A percentile compares a stretch with the other conserved stretches of the same genome.
These are phyloP conservation scores for Cornus kousa DNA, from an alignment of 148 eudicot species.

Conservation along the genomic window DNA sequence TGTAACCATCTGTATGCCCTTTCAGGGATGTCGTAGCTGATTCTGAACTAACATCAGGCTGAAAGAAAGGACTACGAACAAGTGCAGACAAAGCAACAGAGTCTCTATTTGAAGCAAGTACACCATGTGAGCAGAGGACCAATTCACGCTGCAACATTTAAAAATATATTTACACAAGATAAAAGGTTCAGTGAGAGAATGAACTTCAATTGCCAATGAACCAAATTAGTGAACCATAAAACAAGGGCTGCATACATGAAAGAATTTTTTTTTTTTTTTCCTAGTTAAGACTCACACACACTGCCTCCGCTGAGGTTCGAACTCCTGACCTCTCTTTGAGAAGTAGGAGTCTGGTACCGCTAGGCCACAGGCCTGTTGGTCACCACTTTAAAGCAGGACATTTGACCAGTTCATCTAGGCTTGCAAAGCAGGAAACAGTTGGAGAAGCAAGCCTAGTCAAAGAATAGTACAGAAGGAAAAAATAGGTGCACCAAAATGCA, in stretches of 20 bases:
- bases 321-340: too few species aligned
- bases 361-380: too few species aligned
- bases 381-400: neutral
- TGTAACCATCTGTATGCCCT: constrained; percentile 62
- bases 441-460: neutral
- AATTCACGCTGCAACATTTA: constrained; percentile 76
- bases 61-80: constrained; percentile 56
- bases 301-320: too few species aligned
- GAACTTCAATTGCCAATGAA: neutral
- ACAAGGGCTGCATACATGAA: neutral
- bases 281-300: too few species aligned
- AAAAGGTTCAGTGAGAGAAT: neutral
- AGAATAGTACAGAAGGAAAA: too few species aligned
- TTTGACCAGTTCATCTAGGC: neutral
- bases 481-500: neutral
- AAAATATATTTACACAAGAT: neutral
- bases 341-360: too few species aligned
- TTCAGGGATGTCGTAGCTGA: constrained; percentile 86
- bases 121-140: constrained; percentile 72
- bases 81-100: constrained; percentile 51
- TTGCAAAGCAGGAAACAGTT: neutral
- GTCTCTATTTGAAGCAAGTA: constrained; percentile 69
- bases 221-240: neutral
- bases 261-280: too few species aligned
- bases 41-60: constrained; percentile 85